These are phyloP conservation scores for Eucalyptus victrix DNA, from an alignment of 345 rosid species.

Conservation along the genomic window DNA sequence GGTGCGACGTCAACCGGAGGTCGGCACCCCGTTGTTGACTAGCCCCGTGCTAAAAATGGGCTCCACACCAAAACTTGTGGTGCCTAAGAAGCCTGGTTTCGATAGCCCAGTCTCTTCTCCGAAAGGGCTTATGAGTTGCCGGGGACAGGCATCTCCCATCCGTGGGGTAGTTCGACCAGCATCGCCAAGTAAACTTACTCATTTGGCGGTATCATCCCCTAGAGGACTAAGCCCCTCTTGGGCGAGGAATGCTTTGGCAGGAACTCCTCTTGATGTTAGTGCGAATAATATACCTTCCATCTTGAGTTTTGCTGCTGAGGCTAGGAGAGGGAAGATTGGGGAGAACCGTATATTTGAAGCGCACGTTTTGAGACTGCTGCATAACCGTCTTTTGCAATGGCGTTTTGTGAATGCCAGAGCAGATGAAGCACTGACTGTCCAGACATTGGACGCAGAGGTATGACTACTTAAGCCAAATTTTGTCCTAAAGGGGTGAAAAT, in stretches of 20 bases:
- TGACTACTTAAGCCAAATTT: not conserved
- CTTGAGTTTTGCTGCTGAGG: slow-evolving; percentile 79
- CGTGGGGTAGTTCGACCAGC: slow-evolving; percentile 46
- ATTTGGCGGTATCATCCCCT: slow-evolving; percentile 44
- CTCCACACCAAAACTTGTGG: slow-evolving; percentile 17
- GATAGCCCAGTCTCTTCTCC: slow-evolving; percentile 56
- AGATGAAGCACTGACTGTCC: slow-evolving; percentile 39
- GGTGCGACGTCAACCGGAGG: slow-evolving; percentile 31
- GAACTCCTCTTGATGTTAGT: slow-evolving; percentile 15
- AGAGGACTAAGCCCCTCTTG: slow-evolving; percentile 66
- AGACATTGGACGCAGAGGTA: slow-evolving; percentile 69
- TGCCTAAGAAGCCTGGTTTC: slow-evolving; percentile 25
- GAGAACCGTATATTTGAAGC: slow-evolving; percentile 53
- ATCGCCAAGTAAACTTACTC: slow-evolving; percentile 53
- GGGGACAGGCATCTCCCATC: slow-evolving; percentile 46
- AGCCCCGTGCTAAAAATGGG: slow-evolving; percentile 15
- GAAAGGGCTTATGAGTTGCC: slow-evolving; percentile 26
- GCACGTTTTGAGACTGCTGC: slow-evolving; percentile 55
- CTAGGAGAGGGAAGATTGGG: slow-evolving; percentile 59
- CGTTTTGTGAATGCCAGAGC: slow-evolving; percentile 77
- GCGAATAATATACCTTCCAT: slow-evolving; percentile 38
- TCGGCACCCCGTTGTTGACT: slow-evolving; percentile 24
- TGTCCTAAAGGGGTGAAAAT: not conserved
- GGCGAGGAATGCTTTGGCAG: slow-evolving; percentile 27
- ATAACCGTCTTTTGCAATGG: slow-evolving; percentile 80